Conservation (phyloP, 768 basidiomycete genomes). For the Auriscalpium orientale region DNA sequence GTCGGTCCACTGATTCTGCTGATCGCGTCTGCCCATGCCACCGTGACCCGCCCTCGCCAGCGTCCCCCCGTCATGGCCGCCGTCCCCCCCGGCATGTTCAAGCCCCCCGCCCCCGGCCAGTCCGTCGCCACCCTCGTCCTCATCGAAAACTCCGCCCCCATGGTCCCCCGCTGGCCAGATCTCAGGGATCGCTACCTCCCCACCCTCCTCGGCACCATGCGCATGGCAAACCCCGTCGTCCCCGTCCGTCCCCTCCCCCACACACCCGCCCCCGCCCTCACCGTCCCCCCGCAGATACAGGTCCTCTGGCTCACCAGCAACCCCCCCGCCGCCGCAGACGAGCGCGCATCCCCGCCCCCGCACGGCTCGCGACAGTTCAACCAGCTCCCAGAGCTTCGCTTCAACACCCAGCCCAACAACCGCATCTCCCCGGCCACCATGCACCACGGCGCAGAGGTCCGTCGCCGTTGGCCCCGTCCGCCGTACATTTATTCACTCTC, state of each 20-base stretch:
- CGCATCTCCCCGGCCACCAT: constrained; percentile 12
- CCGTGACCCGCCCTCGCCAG: background rate
- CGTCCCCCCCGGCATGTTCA: constrained; percentile 12
- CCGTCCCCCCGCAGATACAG: constrained; percentile 7
- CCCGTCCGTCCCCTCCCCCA: constrained; percentile 3
- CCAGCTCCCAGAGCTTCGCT: constrained; percentile 14
- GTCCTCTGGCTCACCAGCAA: constrained; percentile 11
- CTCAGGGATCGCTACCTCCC: constrained; percentile 17
- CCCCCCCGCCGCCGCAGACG: constrained; percentile 9
- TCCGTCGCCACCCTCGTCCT: constrained; percentile 13
- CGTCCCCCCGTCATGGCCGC: constrained; percentile 3
- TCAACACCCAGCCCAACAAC: constrained; percentile 10
- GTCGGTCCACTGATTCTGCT: no score
- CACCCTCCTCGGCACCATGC: constrained; percentile 15
- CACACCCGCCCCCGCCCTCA: background rate
- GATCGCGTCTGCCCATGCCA: no score
- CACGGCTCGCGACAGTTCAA: constrained; percentile 10
- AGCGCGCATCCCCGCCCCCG: constrained; percentile 4
- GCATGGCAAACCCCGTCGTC: constrained; percentile 13
- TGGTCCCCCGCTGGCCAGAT: constrained; percentile 16
- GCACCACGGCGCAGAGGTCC: constrained; percentile 10
- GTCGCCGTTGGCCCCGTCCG: background rate
- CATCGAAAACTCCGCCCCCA: constrained; percentile 15
- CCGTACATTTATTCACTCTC: background rate
- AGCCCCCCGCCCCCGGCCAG: constrained; percentile 9